Evolutionary conservation across 371 early-diverging fungal genomes (phyloP), one percentile per base, ranked within the genome.

Genomic region (Circinella umbellata): DNA sequence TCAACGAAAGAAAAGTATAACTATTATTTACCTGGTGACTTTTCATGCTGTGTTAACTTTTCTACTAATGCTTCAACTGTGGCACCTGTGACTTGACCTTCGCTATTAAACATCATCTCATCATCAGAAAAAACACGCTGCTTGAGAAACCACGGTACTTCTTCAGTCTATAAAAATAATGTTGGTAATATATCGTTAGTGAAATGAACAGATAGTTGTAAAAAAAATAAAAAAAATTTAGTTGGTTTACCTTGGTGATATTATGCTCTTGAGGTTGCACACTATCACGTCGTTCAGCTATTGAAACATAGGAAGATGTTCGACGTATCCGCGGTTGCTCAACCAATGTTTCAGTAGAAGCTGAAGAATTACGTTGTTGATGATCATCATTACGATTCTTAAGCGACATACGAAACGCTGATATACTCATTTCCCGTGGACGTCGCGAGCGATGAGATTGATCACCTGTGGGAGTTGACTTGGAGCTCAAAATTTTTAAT

Each of bases 51-150:
- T 0, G 97, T 97, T 70, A 97, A 82, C n/a, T 95, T 86, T 79
- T 95, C 94, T 14, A 96, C 88, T 10, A 98, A 81, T 10, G 94
- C 94, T 35, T 85, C 78, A 27, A 96, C 71, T 3, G 95, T 95
- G 18, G 96, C 96, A 61, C 96, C 97, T 70, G 90, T 93, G 66
- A 98, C 94, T 61, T 91, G 88, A 9, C 91, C 93, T 42, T 98
- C 96, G 61, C 85, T 81, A 75, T 92, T 94, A 71, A 93, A 86
- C 15, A 94, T 79, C 65, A 96, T 81, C 38, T 94, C 95, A n/a
- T 90, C 84, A 6, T 76, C 77, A 10, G 67, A 68, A 37, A 81
- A 76, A 68, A 79, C 10, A 70, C 76, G 75, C 88, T 92, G 83
- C 88, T 84, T 81, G 49, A 96, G 78, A 67, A 88, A 97, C 90